Evolutionary conservation across 1,139 yeast genomes (phyloP), one percentile per base, ranked within the genome.

Genomic region (Suhomyces kunorum): DNA sequence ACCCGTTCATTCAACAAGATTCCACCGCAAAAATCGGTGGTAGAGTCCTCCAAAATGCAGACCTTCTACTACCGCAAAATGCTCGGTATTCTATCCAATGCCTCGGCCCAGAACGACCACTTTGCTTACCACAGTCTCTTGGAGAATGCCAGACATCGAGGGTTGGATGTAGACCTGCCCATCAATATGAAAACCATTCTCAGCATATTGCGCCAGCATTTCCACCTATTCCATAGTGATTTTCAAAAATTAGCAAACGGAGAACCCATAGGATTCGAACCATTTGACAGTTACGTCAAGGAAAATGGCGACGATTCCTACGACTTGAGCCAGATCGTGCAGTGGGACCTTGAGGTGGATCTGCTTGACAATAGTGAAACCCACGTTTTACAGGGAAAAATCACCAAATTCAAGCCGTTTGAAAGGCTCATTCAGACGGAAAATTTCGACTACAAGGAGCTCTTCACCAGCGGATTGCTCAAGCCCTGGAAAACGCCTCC

Each of bases 1-100:
- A 81, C 89, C 0, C 62, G 88, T 40, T 54, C 66, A 0, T 50
- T 53, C 32, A 63, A 63, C 34, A 48, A 47, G 1, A 45, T 74
- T 2, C 87, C 88, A 0, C 36, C 43, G 2, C 82, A 74, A 54
- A 50, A 52, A 6, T 68, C 77, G 13, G 83, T 80, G 0, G 36
- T 78, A 3, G 55, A 63, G 2, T 66, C 75, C 2, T 76, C 87
- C 0, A 73, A 73, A 47, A 46, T 68, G 16, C 90, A 84, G 59
- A 80, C 81, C 1, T 70, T 71, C 57, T 73, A 79, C 50, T 84
- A 84, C 55, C 63, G 56, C 8, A 45, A 48, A 30, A 49, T 58
- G 48, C 30, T 56, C 9, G 47, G 42, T 9, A 36, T 50, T n/a
- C 46, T 58, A 2, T 34, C 58, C 4, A 36, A 38, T 14, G 39